Evolutionary conservation across 495 filamentous ascomycete genomes (phyloP).

Genomic region (Xylaria grammica): DNA sequence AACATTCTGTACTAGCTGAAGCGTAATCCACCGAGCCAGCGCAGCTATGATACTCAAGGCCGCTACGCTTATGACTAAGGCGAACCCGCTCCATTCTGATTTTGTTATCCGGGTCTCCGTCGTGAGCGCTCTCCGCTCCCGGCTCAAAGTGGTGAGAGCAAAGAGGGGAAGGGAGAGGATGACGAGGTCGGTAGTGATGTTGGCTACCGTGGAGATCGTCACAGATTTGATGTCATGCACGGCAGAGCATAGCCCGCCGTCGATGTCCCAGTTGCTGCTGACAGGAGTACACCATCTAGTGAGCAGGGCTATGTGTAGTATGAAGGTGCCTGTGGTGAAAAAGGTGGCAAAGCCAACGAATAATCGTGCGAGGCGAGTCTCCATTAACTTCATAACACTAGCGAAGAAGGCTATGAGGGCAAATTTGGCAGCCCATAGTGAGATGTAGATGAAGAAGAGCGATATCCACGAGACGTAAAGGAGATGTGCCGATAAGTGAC

Average conservation of each 20-base stretch:
- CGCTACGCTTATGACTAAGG: constrained; percentile 41
- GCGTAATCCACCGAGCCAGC: constrained; percentile 36
- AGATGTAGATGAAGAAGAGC: constrained; percentile 45
- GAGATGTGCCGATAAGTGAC: constrained; percentile 20
- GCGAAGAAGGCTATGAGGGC: constrained; percentile 44
- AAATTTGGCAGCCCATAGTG: constrained; percentile 40
- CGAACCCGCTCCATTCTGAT: constrained; percentile 34
- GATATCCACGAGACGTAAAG: constrained; percentile 44
- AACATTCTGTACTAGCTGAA: constrained; percentile 34
- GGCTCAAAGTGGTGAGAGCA: constrained; percentile 14
- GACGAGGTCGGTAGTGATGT: constrained; percentile 26
- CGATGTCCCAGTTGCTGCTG: constrained; percentile 37
- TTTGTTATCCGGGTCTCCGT: constrained; percentile 27
- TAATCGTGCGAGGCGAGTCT: constrained; percentile 23
- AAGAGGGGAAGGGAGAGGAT: constrained; percentile 25
- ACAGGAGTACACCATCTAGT: constrained; percentile 41
- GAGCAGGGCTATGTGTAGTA: constrained; percentile 40
- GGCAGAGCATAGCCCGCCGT: constrained; percentile 39
- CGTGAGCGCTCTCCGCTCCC: constrained; percentile 20
- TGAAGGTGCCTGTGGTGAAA: constrained; percentile 37
- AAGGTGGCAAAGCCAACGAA: constrained; percentile 29
- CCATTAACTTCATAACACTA: constrained; percentile 33
- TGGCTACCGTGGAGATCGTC: constrained; percentile 31
- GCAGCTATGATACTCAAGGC: constrained; percentile 42
- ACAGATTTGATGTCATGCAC: constrained; percentile 40